Evolutionary conservation across 202 grass and related monocot species (phyloP).

Genomic region (Schoenoplectus tabernaemontani): DNA sequence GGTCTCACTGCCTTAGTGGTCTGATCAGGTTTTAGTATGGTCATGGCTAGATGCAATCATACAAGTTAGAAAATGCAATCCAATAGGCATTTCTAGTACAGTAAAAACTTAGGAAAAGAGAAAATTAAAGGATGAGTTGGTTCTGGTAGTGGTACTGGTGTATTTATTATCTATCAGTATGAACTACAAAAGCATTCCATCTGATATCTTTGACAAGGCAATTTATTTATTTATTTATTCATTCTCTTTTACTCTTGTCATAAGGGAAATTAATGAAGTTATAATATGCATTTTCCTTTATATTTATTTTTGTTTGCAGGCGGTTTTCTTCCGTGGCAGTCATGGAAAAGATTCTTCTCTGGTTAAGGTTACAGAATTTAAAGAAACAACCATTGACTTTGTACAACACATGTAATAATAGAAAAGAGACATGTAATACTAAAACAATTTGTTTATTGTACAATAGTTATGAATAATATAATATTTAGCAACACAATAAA

Average conservation of each 20-base stretch:
- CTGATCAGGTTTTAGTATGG: background rate
- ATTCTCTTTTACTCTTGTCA: background rate
- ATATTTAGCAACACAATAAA: background rate
- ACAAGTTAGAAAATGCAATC: background rate
- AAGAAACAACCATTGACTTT: background rate
- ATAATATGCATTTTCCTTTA: background rate
- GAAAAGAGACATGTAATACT: background rate
- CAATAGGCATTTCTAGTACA: background rate
- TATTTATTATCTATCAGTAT: background rate
- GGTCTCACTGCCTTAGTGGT: background rate
- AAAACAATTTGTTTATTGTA: background rate
- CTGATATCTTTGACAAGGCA: background rate
- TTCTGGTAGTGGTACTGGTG: background rate
- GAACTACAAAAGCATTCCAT: background rate
- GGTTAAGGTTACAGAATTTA: slow-evolving; percentile 29
- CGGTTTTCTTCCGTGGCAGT: slow-evolving; percentile 96
- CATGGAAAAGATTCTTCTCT: slow-evolving; percentile 82
- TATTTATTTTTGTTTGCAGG: slow-evolving; percentile 21
- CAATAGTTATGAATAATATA: background rate
- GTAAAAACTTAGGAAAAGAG: background rate
- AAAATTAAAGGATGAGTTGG: background rate
- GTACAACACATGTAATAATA: background rate
- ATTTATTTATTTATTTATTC: background rate
- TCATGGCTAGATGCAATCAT: background rate
- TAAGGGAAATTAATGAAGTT: background rate